Conservation (phyloP, 495 filamentous ascomycete species). For the Apiosordaria backusii region DNA sequence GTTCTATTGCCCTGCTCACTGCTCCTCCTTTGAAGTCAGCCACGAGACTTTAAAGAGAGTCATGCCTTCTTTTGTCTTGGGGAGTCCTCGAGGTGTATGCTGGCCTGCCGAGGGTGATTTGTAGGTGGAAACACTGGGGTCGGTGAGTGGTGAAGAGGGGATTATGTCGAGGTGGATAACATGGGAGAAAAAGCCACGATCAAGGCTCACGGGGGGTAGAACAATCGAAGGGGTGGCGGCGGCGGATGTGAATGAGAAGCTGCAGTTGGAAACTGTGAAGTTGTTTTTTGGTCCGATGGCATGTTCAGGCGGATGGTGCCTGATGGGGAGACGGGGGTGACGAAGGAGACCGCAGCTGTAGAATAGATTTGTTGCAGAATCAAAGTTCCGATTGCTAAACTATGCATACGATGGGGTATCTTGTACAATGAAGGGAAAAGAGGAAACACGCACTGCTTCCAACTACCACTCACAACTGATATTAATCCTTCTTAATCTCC, state of each 20-base stretch:
- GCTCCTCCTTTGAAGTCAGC: slow-evolving; percentile 54
- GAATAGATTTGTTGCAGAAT: not conserved
- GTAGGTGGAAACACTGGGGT: slow-evolving; percentile 65
- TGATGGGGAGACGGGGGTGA: slow-evolving; percentile 15
- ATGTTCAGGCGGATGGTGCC: slow-evolving; percentile 64
- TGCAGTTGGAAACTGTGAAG: slow-evolving; percentile 54
- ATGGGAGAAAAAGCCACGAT: slow-evolving; percentile 57
- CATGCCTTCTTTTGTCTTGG: slow-evolving; percentile 69
- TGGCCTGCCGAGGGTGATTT: slow-evolving; percentile 56
- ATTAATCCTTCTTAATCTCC: slow-evolving; percentile 41
- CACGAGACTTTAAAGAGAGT: slow-evolving; percentile 67
- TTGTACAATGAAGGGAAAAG: not conserved
- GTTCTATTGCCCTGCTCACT: slow-evolving; percentile 57
- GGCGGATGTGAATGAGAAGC: slow-evolving; percentile 55
- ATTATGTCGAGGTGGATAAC: slow-evolving; percentile 59
- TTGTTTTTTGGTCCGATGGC: slow-evolving; percentile 61
- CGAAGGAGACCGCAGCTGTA: slow-evolving; percentile 9
- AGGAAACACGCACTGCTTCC: not conserved
- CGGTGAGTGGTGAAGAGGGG: slow-evolving; percentile 59
- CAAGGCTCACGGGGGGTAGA: slow-evolving; percentile 49
- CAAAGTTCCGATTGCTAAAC: not conserved
- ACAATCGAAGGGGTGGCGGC: slow-evolving; percentile 54
- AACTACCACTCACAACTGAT: not conserved
- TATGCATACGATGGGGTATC: not conserved
- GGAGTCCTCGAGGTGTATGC: slow-evolving; percentile 64